A percentile compares a stretch with the other conserved stretches of the same genome.
Evolutionary conservation across 2,329 filamentous ascomycete species (phyloP).

Genomic region (Botryosphaeria agaves): DNA sequence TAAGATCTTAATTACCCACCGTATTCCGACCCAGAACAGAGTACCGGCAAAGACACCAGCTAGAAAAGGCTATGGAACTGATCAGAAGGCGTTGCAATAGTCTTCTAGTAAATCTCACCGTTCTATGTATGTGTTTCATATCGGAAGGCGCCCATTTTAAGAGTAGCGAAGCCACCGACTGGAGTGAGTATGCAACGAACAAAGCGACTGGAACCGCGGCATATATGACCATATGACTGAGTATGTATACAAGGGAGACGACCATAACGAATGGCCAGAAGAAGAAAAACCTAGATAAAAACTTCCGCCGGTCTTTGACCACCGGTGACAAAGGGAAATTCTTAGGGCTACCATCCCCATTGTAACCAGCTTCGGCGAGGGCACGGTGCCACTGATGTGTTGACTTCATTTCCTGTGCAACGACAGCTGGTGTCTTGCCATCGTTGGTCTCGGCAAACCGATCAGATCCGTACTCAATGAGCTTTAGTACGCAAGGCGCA

Average conservation of each 20-base stretch:
- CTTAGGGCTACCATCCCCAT: slow-evolving; percentile 56
- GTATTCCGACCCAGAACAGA: slow-evolving; percentile 60
- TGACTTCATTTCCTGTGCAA: slow-evolving; percentile 83
- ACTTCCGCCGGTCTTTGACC: slow-evolving; percentile 57
- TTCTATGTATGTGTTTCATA: slow-evolving; percentile 81
- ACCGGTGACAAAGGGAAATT: slow-evolving; percentile 59
- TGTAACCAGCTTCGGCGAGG: slow-evolving; percentile 68
- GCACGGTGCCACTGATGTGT: slow-evolving; percentile 66
- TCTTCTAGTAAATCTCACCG: slow-evolving; percentile 35
- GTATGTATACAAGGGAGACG: slow-evolving; percentile 49
- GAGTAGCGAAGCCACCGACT: slow-evolving; percentile 61
- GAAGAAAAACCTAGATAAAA: slow-evolving; percentile 77
- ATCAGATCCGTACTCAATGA: slow-evolving; percentile 91
- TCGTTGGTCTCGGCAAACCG: slow-evolving; percentile 77
- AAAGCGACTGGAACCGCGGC: slow-evolving; percentile 57
- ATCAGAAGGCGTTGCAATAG: neutral
- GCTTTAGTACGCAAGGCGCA: slow-evolving; percentile 73
- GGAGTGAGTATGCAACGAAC: slow-evolving; percentile 49
- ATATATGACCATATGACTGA: slow-evolving; percentile 59
- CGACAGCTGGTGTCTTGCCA: slow-evolving; percentile 76
- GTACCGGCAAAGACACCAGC: slow-evolving; percentile 85
- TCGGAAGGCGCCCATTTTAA: slow-evolving; percentile 71
- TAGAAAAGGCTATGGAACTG: slow-evolving; percentile 53
- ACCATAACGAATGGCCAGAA: slow-evolving; percentile 71
- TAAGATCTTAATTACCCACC: slow-evolving; percentile 59